Evolutionary conservation across 2,329 filamentous ascomycete genomes (phyloP), one percentile per base, ranked within the genome.

Genomic region (Whalleya microplaca): DNA sequence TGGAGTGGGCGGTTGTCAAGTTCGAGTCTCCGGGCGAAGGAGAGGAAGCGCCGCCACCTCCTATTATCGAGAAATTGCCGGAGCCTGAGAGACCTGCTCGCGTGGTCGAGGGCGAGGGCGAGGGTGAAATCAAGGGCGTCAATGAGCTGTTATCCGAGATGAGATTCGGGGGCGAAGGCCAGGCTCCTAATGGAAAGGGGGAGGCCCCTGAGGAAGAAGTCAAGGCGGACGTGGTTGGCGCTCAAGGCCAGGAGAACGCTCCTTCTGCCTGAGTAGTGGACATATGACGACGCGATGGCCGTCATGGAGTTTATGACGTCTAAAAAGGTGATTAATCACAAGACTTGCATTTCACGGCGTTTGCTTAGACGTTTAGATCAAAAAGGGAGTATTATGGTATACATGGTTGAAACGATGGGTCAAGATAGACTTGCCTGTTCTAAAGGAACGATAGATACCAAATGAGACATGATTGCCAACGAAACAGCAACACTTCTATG

Each of bases 1-100:
- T 27, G 1, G 62, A 67, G 45, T 71, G 68, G 69, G 67, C 66
- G 8, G 63, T 69, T 6, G 55, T 71, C 41, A 61, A 64, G 41
- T 68, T 71, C 47, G 61, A 63, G 57, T 45, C 55, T 20, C 21
- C 63, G 46, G 37, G 12, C 5, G 49, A 50, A 9, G 45, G 41
- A 14, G 43, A 54, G 18, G 55, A 37, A 1, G 20, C 59, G 1
- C 63, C 62, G 16, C 53, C 64, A 2, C 18, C 55, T 1, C 68
- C 67, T 1, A 32, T 14, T 2, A 70, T 69, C 43, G 54, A 66
- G 58, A 69, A 58, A 48, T 1, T 59, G 19, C 42, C 51, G 18
- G 32, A 10, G 16, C n/a, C 23, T 5, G 23, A 45, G 9, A 18
- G 21, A 14, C 20, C 32, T 37, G 21, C 14, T 21, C n/a, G 2